A percentile compares a stretch with the other conserved stretches of the same genome.
These are phyloP conservation scores for Corchorus olitorius DNA, from an alignment of 345 rosid genomes.

Conservation along the genomic window DNA sequence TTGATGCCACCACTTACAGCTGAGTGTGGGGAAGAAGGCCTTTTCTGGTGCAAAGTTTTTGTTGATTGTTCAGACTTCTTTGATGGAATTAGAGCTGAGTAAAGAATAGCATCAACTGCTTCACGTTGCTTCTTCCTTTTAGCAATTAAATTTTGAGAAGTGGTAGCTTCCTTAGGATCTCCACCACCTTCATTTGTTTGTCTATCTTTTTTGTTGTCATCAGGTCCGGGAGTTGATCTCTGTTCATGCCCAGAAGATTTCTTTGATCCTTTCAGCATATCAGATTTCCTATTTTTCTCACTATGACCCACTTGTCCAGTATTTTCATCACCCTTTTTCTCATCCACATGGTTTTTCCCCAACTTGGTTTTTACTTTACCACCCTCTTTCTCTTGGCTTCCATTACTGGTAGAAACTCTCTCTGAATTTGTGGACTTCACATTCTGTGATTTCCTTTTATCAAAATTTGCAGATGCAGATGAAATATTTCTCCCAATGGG, in stretches of 20 bases:
- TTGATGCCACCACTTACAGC: constrained; percentile 39
- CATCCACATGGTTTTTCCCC: constrained; percentile 21
- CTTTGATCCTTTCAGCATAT: constrained; percentile 34
- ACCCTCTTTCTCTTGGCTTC: constrained; percentile 32
- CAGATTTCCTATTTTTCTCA: constrained; percentile 20
- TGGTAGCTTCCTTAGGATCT: constrained; percentile 36
- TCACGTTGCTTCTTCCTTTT: constrained; percentile 83
- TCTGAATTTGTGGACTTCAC: constrained; percentile 22
- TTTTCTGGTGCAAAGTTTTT: constrained; percentile 46
- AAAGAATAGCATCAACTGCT: constrained; percentile 87
- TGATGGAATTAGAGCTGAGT: constrained; percentile 74
- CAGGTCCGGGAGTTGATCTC: constrained; percentile 33
- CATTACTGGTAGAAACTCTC: constrained; percentile 25
- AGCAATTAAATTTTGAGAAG: constrained; percentile 47
- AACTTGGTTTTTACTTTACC: constrained; percentile 26
- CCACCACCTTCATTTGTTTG: constrained; percentile 28
- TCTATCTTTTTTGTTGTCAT: constrained; percentile 33
- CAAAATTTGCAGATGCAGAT: constrained; percentile 38
- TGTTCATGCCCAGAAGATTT: constrained; percentile 38
- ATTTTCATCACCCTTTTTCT: constrained; percentile 24
- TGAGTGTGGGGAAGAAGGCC: constrained; percentile 56
- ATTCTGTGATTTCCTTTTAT: constrained; percentile 31
- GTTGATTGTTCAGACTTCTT: constrained; percentile 50
- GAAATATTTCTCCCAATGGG: constrained; percentile 29
- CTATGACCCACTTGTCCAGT: constrained; percentile 24